phyloP scores from a whole-genome alignment of 345 rosid species.

The Arabidopsis suecica region DNA sequence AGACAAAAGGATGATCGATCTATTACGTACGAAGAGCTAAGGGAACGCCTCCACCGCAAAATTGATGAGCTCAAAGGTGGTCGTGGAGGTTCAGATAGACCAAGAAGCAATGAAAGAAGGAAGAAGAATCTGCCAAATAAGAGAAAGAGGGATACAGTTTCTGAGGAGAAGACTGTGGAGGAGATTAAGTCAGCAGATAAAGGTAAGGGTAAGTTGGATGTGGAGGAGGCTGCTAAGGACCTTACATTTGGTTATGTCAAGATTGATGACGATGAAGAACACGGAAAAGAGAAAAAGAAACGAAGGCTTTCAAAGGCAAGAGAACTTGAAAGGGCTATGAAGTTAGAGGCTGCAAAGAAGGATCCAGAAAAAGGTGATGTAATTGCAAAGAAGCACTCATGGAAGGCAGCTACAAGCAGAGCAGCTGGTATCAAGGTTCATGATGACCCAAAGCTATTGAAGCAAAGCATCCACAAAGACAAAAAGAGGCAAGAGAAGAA shows the following conservation, averaged over 20 bases:
- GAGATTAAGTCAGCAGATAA: conserved; percentile 46
- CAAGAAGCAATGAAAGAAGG: conserved; percentile 36
- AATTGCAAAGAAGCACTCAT: conserved; percentile 64
- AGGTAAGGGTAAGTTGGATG: conserved; percentile 56
- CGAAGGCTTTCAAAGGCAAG: conserved; percentile 62
- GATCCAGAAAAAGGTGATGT: conserved; percentile 79
- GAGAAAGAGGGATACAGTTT: conserved; percentile 63
- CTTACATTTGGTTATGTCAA: conserved; percentile 75
- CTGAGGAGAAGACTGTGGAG: conserved; percentile 46
- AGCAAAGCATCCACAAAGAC: conserved; percentile 74
- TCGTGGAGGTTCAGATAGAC: conserved; percentile 50
- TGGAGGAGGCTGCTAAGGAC: conserved; percentile 75
- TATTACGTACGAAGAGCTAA: conserved; percentile 77
- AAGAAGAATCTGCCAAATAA: conserved; percentile 52
- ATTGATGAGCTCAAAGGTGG: conserved; percentile 73
- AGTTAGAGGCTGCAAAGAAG: conserved; percentile 68
- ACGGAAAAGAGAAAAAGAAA: conserved; percentile 61
- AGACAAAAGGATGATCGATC: conserved; percentile 50
- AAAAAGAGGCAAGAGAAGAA: conserved; percentile 76
- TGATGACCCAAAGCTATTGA: conserved; percentile 80
- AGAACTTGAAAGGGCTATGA: conserved; percentile 76
- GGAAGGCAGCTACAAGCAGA: conserved; percentile 78
- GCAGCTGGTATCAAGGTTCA: conserved; percentile 87
- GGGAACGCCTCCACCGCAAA: conserved; percentile 66
- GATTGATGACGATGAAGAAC: conserved; percentile 63